These are phyloP conservation scores for Fusarium annulatum DNA, from an alignment of 2,329 filamentous ascomycete species.

Conservation along the genomic window DNA sequence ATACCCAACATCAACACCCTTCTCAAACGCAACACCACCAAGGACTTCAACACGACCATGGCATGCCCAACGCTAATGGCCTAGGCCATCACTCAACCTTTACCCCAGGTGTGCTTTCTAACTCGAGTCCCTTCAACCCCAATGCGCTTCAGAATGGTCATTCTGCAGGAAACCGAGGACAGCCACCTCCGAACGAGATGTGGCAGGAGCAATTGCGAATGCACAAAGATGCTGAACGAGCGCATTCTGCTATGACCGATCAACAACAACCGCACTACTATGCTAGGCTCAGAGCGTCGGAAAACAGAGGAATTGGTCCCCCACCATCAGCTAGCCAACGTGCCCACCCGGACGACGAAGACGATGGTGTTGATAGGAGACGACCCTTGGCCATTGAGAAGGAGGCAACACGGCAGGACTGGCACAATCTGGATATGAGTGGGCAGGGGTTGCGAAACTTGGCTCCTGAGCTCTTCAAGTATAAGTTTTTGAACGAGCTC, in stretches of 20 bases:
- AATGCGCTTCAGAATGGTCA: constrained; percentile 69
- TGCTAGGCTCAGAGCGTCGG: constrained; percentile 74
- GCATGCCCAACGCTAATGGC: constrained; percentile 64
- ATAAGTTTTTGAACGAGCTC: constrained; percentile 89
- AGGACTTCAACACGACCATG: constrained; percentile 68
- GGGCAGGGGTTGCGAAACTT: constrained; percentile 93
- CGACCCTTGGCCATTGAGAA: constrained; percentile 74
- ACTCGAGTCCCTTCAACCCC: constrained; percentile 69
- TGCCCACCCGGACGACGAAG: constrained; percentile 61
- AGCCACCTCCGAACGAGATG: constrained; percentile 71
- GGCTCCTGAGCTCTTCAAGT: constrained; percentile 82
- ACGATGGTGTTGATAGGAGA: constrained; percentile 67
- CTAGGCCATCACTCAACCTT: constrained; percentile 58
- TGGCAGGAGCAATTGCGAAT: constrained; percentile 90
- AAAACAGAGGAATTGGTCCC: constrained; percentile 74
- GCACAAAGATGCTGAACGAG: constrained; percentile 80
- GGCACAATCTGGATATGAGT: constrained; percentile 93
- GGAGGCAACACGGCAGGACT: constrained; percentile 79
- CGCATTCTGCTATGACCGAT: constrained; percentile 76
- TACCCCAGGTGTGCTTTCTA: constrained; percentile 64
- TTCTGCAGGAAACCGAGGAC: constrained; percentile 58
- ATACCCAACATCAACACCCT: constrained; percentile 70
- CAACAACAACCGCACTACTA: constrained; percentile 76
- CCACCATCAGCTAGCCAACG: constrained; percentile 63
- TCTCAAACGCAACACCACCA: constrained; percentile 74